phyloP scores from a whole-genome alignment of 2,329 filamentous ascomycete species.

The Kalmusia sp. region DNA sequence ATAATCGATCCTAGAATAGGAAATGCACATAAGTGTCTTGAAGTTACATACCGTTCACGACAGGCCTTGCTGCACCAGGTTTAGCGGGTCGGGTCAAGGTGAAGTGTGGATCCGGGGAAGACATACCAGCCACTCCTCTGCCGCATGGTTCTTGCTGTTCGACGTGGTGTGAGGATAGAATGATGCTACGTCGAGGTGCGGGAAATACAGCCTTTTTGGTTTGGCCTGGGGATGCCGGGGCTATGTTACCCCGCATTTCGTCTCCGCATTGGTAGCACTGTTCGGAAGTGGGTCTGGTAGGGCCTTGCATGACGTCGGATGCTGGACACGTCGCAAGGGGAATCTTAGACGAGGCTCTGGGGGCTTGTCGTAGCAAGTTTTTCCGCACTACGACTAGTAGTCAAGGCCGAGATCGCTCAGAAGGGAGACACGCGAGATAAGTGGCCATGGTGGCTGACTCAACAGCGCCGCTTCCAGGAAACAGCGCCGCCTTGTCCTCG shows the following conservation, averaged over 20 bases:
- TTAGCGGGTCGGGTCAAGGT: slow-evolving; percentile 18
- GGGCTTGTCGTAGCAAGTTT: background rate
- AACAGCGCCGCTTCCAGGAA: slow-evolving; percentile 59
- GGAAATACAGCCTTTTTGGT: slow-evolving; percentile 9
- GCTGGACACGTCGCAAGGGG: background rate
- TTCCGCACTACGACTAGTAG: background rate
- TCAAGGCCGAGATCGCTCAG: no score
- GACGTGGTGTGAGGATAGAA: slow-evolving; percentile 1
- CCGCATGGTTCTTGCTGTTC: slow-evolving; percentile 23
- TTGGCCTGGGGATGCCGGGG: background rate
- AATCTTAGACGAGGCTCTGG: background rate
- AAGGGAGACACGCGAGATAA: no score
- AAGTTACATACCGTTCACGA: slow-evolving; percentile 26
- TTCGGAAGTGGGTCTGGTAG: background rate
- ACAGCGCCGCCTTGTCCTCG: slow-evolving; percentile 17
- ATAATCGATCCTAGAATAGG: background rate
- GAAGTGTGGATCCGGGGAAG: slow-evolving; percentile 4
- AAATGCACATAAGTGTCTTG: background rate
- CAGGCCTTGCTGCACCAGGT: slow-evolving; percentile 33
- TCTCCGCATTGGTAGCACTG: background rate
- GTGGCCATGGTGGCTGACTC: no score
- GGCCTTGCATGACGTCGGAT: background rate
- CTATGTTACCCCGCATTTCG: slow-evolving; percentile 1
- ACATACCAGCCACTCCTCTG: slow-evolving; percentile 39
- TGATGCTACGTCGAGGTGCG: slow-evolving; percentile 8